These are phyloP conservation scores for Ogataea nitratoaversa DNA, from an alignment of 805 yeast genomes.

Conservation along the genomic window DNA sequence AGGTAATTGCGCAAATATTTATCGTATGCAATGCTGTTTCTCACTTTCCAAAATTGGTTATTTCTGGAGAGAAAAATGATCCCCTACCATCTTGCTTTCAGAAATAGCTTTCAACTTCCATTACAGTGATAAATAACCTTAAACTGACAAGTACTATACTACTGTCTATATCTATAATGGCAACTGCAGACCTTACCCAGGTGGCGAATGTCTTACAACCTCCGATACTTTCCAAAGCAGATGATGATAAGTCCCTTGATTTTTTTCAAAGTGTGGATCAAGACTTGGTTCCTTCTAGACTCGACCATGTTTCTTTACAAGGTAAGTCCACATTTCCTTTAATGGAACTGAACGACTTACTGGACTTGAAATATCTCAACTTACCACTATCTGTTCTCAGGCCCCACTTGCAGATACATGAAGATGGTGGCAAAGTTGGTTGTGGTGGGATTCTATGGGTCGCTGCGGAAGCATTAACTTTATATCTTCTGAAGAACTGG, in stretches of 20 bases:
- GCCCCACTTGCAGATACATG: constrained; percentile 38
- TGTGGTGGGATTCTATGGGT: constrained; percentile 66
- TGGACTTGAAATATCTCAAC: constrained; percentile 30
- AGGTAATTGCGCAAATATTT: no score
- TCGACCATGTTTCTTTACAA: constrained; percentile 10
- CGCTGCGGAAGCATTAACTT: constrained; percentile 52
- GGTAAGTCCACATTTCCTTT: constrained; percentile 7
- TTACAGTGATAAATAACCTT: no score
- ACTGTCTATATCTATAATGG: no score
- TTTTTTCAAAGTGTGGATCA: constrained; percentile 11
- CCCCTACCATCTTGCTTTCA: no score
- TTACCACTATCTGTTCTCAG: constrained; percentile 7
- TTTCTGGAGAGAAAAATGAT: no score
- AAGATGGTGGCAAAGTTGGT: constrained; percentile 56
- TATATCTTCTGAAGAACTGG: constrained; percentile 35
- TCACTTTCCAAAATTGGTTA: no score
- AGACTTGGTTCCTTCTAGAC: constrained; percentile 32
- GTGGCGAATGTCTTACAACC: not conserved
- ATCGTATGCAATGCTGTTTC: no score
- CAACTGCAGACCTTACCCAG: not conserved
- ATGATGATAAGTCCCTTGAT: not conserved
- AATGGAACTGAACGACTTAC: constrained; percentile 22
- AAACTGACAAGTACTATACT: no score
- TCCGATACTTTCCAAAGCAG: not conserved
- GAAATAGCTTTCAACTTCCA: no score